Evolutionary conservation across 805 yeast genomes (phyloP).

Genomic region (Ogataea pini): DNA sequence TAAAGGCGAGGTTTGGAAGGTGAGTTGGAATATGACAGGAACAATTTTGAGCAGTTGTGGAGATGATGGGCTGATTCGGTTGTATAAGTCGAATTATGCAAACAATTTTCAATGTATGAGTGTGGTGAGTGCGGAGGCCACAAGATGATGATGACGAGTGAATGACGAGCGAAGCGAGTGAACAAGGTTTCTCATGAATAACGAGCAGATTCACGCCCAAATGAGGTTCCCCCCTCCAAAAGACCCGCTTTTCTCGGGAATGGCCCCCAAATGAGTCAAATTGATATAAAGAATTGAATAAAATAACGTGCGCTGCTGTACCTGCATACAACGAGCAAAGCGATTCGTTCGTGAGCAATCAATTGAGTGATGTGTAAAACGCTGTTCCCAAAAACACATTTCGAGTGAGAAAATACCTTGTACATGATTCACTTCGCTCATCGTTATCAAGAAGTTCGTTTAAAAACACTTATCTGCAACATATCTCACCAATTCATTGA

Average conservation of each 20-base stretch:
- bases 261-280: not conserved
- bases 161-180: not conserved
- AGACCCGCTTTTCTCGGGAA: too few species aligned
- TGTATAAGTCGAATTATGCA: constrained; percentile 88
- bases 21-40: constrained; percentile 92
- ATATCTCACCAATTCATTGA: constrained; percentile 21
- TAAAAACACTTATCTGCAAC: constrained; percentile 19
- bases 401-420: too few species aligned
- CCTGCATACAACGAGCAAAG: too few species aligned
- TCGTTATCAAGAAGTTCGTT: not conserved
- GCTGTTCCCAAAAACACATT: too few species aligned
- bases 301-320: not conserved
- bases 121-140: constrained; percentile 62
- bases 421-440: too few species aligned
- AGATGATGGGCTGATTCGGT: constrained; percentile 87
- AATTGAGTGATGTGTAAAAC: too few species aligned
- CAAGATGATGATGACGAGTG: constrained; percentile 1
- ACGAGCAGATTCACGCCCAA: too few species aligned
- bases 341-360: too few species aligned
- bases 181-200: too few species aligned
- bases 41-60: constrained; percentile 92
- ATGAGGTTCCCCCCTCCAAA: too few species aligned
- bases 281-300: not conserved
- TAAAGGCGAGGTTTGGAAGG: constrained; percentile 81
- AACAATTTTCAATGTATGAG: constrained; percentile 92